A percentile compares a stretch with the other conserved stretches of the same genome.
These are phyloP conservation scores for Onygenales sp. DNA, from an alignment of 2,329 filamentous ascomycete species.

Conservation along the genomic window DNA sequence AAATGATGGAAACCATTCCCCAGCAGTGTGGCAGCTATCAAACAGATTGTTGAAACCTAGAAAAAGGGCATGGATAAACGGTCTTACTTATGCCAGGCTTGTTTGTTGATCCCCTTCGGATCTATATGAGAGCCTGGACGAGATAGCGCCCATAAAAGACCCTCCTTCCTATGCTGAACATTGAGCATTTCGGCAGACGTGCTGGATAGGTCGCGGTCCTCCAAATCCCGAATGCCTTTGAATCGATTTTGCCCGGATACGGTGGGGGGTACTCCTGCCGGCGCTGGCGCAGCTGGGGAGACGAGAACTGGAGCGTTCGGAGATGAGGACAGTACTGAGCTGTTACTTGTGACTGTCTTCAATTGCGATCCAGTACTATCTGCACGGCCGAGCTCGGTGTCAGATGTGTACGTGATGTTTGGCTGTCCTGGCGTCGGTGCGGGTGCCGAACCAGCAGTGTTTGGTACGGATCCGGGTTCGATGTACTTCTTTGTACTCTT, in stretches of 20 bases:
- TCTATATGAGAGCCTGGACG: slow-evolving; percentile 90
- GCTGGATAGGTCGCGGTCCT: slow-evolving; percentile 63
- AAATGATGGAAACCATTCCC: neutral
- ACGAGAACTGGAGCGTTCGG: slow-evolving; percentile 23
- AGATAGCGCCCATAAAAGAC: slow-evolving; percentile 87
- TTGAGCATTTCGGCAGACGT: slow-evolving; percentile 45
- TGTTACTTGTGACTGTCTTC: slow-evolving; percentile 40
- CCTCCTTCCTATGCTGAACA: slow-evolving; percentile 76
- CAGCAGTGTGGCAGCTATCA: neutral
- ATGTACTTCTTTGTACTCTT: slow-evolving; percentile 69
- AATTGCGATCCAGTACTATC: slow-evolving; percentile 66
- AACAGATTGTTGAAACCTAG: neutral
- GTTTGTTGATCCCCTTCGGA: slow-evolving; percentile 89
- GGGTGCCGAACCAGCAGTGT: slow-evolving; percentile 25
- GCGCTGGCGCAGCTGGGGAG: slow-evolving; percentile 15
- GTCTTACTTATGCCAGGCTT: slow-evolving; percentile 93
- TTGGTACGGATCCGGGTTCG: slow-evolving; percentile 54
- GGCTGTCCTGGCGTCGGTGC: slow-evolving; percentile 24
- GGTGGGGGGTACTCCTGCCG: slow-evolving; percentile 15
- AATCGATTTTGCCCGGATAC: slow-evolving; percentile 51
- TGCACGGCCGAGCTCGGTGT: slow-evolving; percentile 61
- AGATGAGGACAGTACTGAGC: slow-evolving; percentile 36
- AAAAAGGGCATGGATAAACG: neutral
- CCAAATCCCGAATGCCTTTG: slow-evolving; percentile 84
- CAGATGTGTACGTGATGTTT: slow-evolving; percentile 48